phyloP scores from a whole-genome alignment of 2,329 filamentous ascomycete species.

The Hirsutella thompsonii region DNA sequence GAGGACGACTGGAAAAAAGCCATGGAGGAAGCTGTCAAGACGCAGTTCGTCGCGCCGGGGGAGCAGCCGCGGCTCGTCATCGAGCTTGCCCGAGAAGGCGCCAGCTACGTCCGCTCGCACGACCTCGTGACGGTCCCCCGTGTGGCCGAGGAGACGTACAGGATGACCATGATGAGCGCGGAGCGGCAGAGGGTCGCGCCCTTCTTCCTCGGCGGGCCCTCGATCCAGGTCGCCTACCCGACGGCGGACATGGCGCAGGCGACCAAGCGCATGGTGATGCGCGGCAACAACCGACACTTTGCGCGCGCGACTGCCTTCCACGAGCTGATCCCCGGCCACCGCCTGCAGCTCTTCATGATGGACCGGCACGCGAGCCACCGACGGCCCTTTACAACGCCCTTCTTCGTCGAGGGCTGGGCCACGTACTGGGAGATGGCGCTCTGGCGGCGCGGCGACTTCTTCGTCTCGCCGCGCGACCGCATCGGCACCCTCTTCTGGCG shows the following conservation, averaged over 20 bases:
- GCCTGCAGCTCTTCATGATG: slow-evolving; percentile 37
- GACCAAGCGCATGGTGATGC: slow-evolving; percentile 45
- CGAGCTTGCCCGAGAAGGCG: slow-evolving; percentile 36
- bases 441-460: slow-evolving; percentile 40
- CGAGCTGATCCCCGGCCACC: slow-evolving; percentile 47
- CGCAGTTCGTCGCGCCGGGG: slow-evolving; percentile 37
- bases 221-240: slow-evolving; percentile 44
- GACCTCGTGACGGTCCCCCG: slow-evolving; percentile 42
- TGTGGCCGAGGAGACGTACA: slow-evolving; percentile 38
- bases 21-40: slow-evolving; percentile 41
- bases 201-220: slow-evolving; percentile 44
- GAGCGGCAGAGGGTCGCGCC: slow-evolving; percentile 40
- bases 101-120: slow-evolving; percentile 36
- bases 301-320: slow-evolving; percentile 46
- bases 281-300: slow-evolving; percentile 45
- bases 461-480: slow-evolving; percentile 33
- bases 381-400: slow-evolving; percentile 39
- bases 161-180: slow-evolving; percentile 43
- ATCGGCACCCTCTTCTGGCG: slow-evolving; percentile 49
- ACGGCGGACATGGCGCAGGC: slow-evolving; percentile 37
- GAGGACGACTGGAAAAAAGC: slow-evolving; percentile 36
- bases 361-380: slow-evolving; percentile 34
- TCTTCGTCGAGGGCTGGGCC: slow-evolving; percentile 49
- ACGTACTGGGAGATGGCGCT: slow-evolving; percentile 49
- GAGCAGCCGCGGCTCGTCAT: slow-evolving; percentile 38